Percentiles rank a stretch among this genome's conserved stretches.
These are phyloP conservation scores for Afroboletus lepidellus DNA, from an alignment of 1,284 basidiomycete genomes.

Conservation along the genomic window DNA sequence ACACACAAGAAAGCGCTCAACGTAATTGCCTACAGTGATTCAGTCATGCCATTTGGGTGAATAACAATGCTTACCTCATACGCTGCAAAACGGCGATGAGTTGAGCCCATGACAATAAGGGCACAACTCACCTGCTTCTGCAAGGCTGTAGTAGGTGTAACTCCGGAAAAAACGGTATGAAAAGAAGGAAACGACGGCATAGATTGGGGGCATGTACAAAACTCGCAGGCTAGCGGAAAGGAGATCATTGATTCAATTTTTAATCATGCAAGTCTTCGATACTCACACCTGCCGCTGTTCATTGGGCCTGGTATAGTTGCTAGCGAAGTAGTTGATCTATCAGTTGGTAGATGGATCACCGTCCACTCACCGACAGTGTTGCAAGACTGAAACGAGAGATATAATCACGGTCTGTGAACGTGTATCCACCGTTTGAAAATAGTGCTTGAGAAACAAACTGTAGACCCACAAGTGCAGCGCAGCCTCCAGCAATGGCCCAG, in stretches of 20 bases:
- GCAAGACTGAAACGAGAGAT: conserved; percentile 50
- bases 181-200: conserved; percentile 85
- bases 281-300: conserved; percentile 78
- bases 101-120: not conserved
- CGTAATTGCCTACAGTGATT: conserved; percentile 59
- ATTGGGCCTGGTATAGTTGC: conserved; percentile 62
- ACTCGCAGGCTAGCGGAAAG: conserved; percentile 50
- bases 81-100: conserved; percentile 25
- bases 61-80: conserved; percentile 35
- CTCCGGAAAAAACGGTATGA: conserved; percentile 82
- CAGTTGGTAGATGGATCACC: not conserved
- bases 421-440: conserved; percentile 1
- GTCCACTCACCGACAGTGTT: conserved; percentile 58
- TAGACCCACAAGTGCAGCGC: conserved; percentile 55
- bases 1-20: conserved; percentile 76
- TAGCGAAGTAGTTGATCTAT: conserved; percentile 25
- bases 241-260: not conserved
- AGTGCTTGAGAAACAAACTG: not conserved
- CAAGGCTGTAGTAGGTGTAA: conserved; percentile 81
- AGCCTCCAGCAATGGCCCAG: conserved; percentile 71
- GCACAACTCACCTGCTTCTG: conserved; percentile 58
- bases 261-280: not conserved
- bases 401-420: conserved; percentile 56
- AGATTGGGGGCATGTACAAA: conserved; percentile 78
- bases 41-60: conserved; percentile 32